These are phyloP conservation scores for Parmelia sp. DNA, from an alignment of 495 filamentous ascomycete genomes.

Conservation along the genomic window DNA sequence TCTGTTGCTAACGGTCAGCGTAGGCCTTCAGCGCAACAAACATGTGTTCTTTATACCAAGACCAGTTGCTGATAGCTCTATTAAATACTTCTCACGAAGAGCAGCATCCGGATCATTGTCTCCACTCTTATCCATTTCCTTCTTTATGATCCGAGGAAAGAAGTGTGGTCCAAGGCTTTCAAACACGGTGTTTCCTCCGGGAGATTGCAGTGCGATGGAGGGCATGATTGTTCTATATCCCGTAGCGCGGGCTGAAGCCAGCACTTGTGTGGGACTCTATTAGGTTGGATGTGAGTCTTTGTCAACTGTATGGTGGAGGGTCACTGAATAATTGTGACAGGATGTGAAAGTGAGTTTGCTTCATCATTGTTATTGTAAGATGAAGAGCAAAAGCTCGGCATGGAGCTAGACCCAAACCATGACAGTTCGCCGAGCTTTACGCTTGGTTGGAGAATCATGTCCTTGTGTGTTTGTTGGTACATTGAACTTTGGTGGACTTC, in stretches of 20 bases:
- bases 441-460: background rate
- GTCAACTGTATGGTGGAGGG: background rate
- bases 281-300: background rate
- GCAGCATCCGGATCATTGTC: background rate
- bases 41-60: background rate
- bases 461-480: background rate
- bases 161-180: background rate
- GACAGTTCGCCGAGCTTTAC: background rate
- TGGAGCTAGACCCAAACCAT: too few species aligned
- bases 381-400: background rate
- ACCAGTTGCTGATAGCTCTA: background rate
- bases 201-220: background rate
- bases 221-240: background rate
- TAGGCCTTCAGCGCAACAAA: background rate
- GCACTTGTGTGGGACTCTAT: background rate
- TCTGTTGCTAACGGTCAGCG: background rate
- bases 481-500: background rate
- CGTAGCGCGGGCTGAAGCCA: background rate
- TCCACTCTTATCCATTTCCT: background rate
- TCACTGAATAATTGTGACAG: background rate
- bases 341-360: background rate
- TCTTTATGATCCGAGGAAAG: background rate
- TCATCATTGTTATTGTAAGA: background rate
- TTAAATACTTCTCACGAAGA: background rate
- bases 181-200: background rate